Evolutionary conservation across 495 filamentous ascomycete genomes (phyloP).

Genomic region (Hypoxylon crocopeplum): DNA sequence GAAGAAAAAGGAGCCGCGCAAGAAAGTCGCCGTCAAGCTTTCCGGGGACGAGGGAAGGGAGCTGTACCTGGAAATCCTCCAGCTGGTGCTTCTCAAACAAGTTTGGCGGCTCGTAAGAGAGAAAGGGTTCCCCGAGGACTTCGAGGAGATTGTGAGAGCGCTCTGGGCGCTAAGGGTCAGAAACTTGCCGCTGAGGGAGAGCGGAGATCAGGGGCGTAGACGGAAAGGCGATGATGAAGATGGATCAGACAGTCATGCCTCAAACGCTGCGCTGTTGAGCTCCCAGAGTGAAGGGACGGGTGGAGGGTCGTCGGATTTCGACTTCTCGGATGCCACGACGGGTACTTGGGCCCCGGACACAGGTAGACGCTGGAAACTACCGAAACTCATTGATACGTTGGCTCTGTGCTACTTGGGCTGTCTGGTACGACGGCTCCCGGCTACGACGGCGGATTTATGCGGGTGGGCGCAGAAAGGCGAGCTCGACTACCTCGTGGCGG

Average conservation of each 20-base stretch:
- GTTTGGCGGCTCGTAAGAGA: slow-evolving; percentile 50
- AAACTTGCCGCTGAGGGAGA: slow-evolving; percentile 41
- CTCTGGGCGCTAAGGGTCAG: slow-evolving; percentile 58
- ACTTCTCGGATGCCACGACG: slow-evolving; percentile 36
- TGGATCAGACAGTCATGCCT: slow-evolving; percentile 16
- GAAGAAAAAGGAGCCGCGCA: slow-evolving; percentile 55
- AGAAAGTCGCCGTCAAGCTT: slow-evolving; percentile 65
- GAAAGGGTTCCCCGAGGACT: slow-evolving; percentile 50
- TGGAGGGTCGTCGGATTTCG: slow-evolving; percentile 17
- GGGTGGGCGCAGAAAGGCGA: slow-evolving; percentile 50
- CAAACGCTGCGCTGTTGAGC: slow-evolving; percentile 43
- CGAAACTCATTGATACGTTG: slow-evolving; percentile 49
- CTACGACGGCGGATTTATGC: slow-evolving; percentile 53
- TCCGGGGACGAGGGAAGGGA: slow-evolving; percentile 69
- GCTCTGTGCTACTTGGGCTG: slow-evolving; percentile 55
- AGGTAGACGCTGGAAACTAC: slow-evolving; percentile 47
- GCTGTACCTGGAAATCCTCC: slow-evolving; percentile 83
- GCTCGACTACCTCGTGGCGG: slow-evolving; percentile 50
- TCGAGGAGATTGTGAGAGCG: slow-evolving; percentile 59
- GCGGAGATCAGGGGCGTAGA: slow-evolving; percentile 9
- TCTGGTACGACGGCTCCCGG: slow-evolving; percentile 49
- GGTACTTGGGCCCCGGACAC: slow-evolving; percentile 34
- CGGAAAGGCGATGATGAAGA: background rate
- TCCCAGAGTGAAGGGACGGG: slow-evolving; percentile 43
- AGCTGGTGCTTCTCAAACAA: slow-evolving; percentile 68